Conservation (phyloP, 2,329 filamentous ascomycete genomes). For the Leptographium lundbergii region DNA sequence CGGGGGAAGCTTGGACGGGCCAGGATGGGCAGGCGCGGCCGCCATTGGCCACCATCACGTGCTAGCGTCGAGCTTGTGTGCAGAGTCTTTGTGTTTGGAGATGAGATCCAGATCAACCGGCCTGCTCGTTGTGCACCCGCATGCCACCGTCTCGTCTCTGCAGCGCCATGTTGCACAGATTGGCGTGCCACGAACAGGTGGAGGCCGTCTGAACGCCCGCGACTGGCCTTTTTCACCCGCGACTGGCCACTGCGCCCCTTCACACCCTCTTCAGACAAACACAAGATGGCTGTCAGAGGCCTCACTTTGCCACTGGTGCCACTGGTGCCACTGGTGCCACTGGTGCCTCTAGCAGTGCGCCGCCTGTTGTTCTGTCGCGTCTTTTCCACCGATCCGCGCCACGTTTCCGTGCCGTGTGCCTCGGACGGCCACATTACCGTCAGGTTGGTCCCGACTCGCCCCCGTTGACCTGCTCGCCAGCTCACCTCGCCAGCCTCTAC, state of each 20-base stretch:
- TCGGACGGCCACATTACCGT: slow-evolving; percentile 36
- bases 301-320: neutral
- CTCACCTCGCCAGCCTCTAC: slow-evolving; percentile 28
- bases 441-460: slow-evolving; percentile 26
- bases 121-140: no score
- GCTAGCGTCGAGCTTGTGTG: neutral
- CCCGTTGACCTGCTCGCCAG: neutral
- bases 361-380: neutral
- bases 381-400: slow-evolving; percentile 18
- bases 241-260: no score
- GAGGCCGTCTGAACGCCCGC: neutral
- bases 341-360: neutral
- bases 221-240: no score
- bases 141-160: neutral
- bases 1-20: neutral
- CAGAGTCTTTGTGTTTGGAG: no score
- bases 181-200: neutral
- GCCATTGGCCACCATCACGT: neutral
- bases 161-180: neutral
- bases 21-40: neutral
- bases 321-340: neutral
- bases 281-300: neutral
- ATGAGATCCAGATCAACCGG: no score
- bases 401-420: slow-evolving; percentile 32
- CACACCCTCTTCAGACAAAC: no score